Percentiles rank a stretch among this genome's conserved stretches.
These are phyloP conservation scores for Angomonas ambiguus DNA, from an alignment of 208 protist species.

Conservation along the genomic window DNA sequence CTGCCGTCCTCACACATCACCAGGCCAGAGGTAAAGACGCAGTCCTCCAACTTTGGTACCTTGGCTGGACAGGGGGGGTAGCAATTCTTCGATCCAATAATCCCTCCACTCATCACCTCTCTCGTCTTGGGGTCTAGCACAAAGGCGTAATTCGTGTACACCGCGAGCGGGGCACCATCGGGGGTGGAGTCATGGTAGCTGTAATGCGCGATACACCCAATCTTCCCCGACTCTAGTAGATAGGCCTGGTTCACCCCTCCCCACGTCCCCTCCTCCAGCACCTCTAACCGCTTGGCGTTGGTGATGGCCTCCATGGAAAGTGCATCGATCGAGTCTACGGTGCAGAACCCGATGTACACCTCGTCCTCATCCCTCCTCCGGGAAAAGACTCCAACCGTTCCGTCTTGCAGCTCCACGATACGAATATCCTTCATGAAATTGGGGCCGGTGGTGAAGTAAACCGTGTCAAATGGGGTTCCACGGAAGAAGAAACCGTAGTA, in stretches of 20 bases:
- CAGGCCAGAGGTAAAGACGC: conserved; percentile 54
- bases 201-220: conserved; percentile 68
- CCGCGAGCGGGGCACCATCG: conserved; percentile 25
- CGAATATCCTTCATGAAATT: conserved; percentile 41
- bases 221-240: conserved; percentile 42
- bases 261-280: conserved; percentile 47
- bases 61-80: conserved; percentile 49
- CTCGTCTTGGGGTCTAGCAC: conserved; percentile 48
- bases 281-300: conserved; percentile 45
- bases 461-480: conserved; percentile 14
- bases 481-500: conserved; percentile 40
- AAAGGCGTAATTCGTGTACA: conserved; percentile 65
- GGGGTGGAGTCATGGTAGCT: conserved; percentile 44
- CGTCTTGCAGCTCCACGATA: conserved; percentile 23
- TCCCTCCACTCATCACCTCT: conserved; percentile 25
- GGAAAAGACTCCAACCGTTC: conserved; percentile 55
- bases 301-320: conserved; percentile 37
- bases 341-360: conserved; percentile 47
- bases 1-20: conserved; percentile 50
- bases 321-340: conserved; percentile 39
- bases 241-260: conserved; percentile 65
- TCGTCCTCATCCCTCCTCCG: conserved; percentile 37
- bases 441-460: conserved; percentile 26
- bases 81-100: conserved; percentile 54
- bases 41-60: conserved; percentile 39